Evolutionary conservation across 2,329 filamentous ascomycete species (phyloP).

Genomic region (Xylaria digitata): DNA sequence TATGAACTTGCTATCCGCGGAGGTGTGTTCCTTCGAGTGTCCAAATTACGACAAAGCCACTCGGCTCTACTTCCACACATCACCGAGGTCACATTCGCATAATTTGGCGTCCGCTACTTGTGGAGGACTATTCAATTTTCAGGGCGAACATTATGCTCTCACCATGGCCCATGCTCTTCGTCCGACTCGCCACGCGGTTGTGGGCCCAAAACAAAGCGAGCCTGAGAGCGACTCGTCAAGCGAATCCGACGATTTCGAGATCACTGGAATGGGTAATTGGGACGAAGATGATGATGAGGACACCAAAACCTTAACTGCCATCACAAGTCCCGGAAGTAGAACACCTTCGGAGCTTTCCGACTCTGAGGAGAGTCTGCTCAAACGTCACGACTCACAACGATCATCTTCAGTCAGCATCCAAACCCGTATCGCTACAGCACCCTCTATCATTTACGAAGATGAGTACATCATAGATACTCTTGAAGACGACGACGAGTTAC

Average conservation of each 20-base stretch:
- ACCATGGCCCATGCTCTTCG: conserved; percentile 31
- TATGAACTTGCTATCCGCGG: conserved; percentile 23
- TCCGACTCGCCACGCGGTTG: conserved; percentile 5
- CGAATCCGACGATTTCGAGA: conserved; percentile 32
- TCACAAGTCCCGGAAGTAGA: conserved; percentile 33
- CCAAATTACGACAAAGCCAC: conserved; percentile 5
- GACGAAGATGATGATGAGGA: conserved; percentile 31
- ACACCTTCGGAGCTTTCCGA: conserved; percentile 33
- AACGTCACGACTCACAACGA: conserved; percentile 23
- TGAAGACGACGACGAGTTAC: conserved; percentile 2
- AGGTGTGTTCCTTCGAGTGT: conserved; percentile 28
- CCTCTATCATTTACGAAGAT: conserved; percentile 14
- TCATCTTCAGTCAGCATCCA: conserved; percentile 22
- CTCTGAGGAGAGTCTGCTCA: conserved; percentile 25
- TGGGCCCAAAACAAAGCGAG: neutral
- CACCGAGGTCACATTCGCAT: conserved; percentile 21
- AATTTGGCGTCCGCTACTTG: conserved; percentile 29
- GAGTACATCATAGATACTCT: neutral
- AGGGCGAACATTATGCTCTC: conserved; percentile 14
- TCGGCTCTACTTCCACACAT: conserved; percentile 30
- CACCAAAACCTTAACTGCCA: conserved; percentile 18
- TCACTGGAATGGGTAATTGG: conserved; percentile 34
- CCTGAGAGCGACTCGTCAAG: conserved; percentile 17
- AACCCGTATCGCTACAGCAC: neutral
- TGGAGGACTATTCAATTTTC: conserved; percentile 26